Conservation (phyloP, 345 rosid species). For the Aquilaria sinensis region DNA sequence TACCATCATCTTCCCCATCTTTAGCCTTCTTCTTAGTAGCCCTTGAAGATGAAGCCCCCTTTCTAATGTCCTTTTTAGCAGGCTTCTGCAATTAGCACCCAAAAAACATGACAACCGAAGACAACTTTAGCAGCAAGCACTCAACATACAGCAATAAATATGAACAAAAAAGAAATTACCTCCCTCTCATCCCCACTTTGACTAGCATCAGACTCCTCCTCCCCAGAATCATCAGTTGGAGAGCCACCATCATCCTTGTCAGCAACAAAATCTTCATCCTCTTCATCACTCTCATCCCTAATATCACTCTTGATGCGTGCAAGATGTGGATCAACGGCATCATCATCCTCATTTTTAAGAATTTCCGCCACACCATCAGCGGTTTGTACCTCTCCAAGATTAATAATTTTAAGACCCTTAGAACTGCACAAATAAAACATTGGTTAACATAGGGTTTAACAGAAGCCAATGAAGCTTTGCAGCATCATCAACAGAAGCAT, state of each 20-base stretch:
- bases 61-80: slow-evolving; percentile 54
- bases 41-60: slow-evolving; percentile 61
- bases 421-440: slow-evolving; percentile 35
- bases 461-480: slow-evolving; percentile 3
- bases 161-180: slow-evolving; percentile 38
- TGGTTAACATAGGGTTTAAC: neutral
- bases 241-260: slow-evolving; percentile 91
- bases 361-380: slow-evolving; percentile 71
- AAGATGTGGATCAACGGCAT: slow-evolving; percentile 94
- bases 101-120: slow-evolving; percentile 8
- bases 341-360: slow-evolving; percentile 71
- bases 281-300: slow-evolving; percentile 93
- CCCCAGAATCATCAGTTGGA: slow-evolving; percentile 98
- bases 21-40: slow-evolving; percentile 61
- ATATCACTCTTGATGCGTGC: slow-evolving; percentile 80
- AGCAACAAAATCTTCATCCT: slow-evolving; percentile 90
- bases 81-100: slow-evolving; percentile 48
- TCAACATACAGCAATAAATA: neutral
- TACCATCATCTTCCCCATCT: slow-evolving; percentile 68
- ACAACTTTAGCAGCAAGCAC: neutral
- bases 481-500: neutral
- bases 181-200: slow-evolving; percentile 68
- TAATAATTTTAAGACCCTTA: slow-evolving; percentile 89
- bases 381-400: slow-evolving; percentile 58
- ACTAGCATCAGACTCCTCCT: slow-evolving; percentile 62